Base-by-base conservation (phyloP, 2,329 filamentous ascomycete species). In the Colletotrichum cordylinicola region DNA sequence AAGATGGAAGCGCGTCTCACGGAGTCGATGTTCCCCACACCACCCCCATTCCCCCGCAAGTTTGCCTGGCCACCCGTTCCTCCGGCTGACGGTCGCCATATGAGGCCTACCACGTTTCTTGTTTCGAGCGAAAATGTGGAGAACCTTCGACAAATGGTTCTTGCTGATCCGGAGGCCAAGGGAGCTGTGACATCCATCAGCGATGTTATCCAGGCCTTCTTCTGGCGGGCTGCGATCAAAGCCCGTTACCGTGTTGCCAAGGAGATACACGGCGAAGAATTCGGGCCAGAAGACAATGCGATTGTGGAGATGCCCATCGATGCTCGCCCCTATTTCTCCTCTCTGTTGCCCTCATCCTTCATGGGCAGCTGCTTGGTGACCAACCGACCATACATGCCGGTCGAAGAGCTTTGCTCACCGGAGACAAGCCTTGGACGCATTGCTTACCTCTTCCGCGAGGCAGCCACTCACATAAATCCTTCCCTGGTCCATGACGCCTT, bases 231-330 rank as follows among this genome's bases (percentile, higher is more conserved):
- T 52, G 43, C 43, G 0, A 52, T 52, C 0, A 52, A 1, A 8
- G 43, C 43, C 1, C 43, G 43, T 1, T 52, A 52, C 43, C 43
- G 43, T 0, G 43, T 52, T 52, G 43, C 43, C 43, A 52, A 52
- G 43, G 43, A 52, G 10, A 52, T 21, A 0, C 43, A 52, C 0
- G 12, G 43, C 10, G 43, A 13, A 52, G 43, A 0, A 0, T 52
- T 52, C 1, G 43, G 43, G 10, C 18, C 10, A 2, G 6, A 13
- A 52, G n/a, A 52, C 43, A 52, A 52, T 3, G 43, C 43, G 43
- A 52, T 52, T 52, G 43, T 52, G 43, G 43, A 52, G 12, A 52
- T 52, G 43, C 43, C 43, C 43, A 52, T 52, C n/a, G 43, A 52
- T 52, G 43, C 43, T 52, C 43, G 43, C 12, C 43, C 43, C 43